Conservation (phyloP, 306 rosid genomes). For the Cicer arietinum region DNA sequence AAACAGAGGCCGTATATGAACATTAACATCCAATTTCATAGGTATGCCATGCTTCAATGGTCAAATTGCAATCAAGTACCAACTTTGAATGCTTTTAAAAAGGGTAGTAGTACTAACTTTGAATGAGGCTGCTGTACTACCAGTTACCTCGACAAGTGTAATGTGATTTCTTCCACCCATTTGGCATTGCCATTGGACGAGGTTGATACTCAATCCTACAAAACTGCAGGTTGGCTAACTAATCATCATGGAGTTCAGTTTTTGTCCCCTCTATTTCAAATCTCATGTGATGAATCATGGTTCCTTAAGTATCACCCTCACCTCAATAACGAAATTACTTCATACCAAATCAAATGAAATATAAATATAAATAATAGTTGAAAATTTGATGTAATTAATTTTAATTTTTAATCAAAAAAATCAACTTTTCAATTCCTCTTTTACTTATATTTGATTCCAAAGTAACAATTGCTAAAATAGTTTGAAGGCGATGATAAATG, state of each 20-base stretch:
- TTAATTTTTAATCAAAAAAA: too few relatives aligned
- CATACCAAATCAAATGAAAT: too few relatives aligned
- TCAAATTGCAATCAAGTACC: slow-evolving; percentile 9
- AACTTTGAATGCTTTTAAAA: background rate
- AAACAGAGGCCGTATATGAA: slow-evolving; percentile 3
- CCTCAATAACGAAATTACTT: too few relatives aligned
- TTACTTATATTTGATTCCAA: too few relatives aligned
- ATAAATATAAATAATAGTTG: too few relatives aligned
- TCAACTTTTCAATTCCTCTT: too few relatives aligned
- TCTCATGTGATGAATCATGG: too few relatives aligned
- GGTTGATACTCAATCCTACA: slow-evolving; percentile 18
- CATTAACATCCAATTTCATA: background rate
- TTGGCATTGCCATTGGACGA: slow-evolving; percentile 28
- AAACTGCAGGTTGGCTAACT: background rate
- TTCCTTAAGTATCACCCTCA: too few relatives aligned
- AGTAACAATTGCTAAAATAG: too few relatives aligned
- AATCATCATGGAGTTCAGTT: too few relatives aligned
- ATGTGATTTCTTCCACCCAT: slow-evolving; percentile 26
- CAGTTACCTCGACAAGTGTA: slow-evolving; percentile 13
- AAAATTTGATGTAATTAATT: too few relatives aligned
- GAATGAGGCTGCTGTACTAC: slow-evolving; percentile 9
- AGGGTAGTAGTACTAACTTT: background rate
- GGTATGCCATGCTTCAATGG: background rate
- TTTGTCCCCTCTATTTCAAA: too few relatives aligned
- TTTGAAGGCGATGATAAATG: background rate